Conservation (phyloP, 768 basidiomycete genomes). For the Lactarius indigo region DNA sequence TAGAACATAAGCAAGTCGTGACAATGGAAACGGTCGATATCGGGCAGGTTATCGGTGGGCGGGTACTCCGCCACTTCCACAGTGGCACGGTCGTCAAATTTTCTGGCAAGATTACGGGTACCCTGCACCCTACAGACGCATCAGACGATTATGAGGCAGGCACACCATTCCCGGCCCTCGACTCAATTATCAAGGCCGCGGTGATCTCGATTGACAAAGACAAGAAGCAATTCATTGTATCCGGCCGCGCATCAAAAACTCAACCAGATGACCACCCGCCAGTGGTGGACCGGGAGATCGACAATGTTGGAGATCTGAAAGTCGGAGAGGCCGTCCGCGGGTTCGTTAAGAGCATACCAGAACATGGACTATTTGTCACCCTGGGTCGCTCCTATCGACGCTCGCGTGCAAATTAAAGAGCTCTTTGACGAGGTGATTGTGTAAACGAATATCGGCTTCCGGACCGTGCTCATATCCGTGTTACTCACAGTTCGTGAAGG, state of each 20-base stretch:
- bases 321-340: slow-evolving; percentile 78
- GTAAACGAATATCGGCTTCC: neutral
- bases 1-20: slow-evolving; percentile 47
- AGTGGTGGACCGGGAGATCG: slow-evolving; percentile 68
- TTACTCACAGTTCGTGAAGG: slow-evolving; percentile 76
- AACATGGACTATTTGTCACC: slow-evolving; percentile 86
- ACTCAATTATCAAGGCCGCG: slow-evolving; percentile 63
- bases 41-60: slow-evolving; percentile 77
- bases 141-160: slow-evolving; percentile 73
- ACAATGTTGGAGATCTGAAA: slow-evolving; percentile 55
- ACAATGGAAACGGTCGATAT: slow-evolving; percentile 62
- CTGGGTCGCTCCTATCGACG: slow-evolving; percentile 82
- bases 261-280: slow-evolving; percentile 45
- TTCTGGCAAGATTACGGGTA: slow-evolving; percentile 64
- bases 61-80: slow-evolving; percentile 69
- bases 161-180: slow-evolving; percentile 53
- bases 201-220: slow-evolving; percentile 67
- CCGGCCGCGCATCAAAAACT: slow-evolving; percentile 72
- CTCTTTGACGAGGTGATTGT: slow-evolving; percentile 75
- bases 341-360: slow-evolving; percentile 82
- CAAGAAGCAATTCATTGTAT: slow-evolving; percentile 71
- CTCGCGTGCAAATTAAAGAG: slow-evolving; percentile 89
- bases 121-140: slow-evolving; percentile 76
- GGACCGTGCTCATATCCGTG: neutral
- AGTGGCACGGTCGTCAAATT: slow-evolving; percentile 79